Evolutionary conservation across 129 eudicot genomes (phyloP).

Genomic region (Arctium lappa): DNA sequence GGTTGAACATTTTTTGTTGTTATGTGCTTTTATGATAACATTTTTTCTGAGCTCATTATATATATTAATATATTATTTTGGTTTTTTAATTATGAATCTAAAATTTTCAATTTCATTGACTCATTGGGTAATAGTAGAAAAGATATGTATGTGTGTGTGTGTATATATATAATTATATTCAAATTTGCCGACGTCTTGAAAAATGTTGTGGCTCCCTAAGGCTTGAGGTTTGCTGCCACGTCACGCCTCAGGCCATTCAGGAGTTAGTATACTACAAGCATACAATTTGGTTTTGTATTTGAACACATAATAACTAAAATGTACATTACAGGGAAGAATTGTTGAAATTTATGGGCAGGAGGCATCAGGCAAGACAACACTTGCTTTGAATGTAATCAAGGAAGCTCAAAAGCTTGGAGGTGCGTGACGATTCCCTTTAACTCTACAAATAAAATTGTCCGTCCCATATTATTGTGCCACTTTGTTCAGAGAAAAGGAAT

Average conservation of each 20-base stretch:
- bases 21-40: too few relatives aligned
- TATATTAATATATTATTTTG: too few relatives aligned
- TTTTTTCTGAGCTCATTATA: too few relatives aligned
- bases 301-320: constrained; percentile 2
- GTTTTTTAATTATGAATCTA: too few relatives aligned
- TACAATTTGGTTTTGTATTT: background rate
- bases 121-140: too few relatives aligned
- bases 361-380: constrained; percentile 97
- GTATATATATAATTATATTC: too few relatives aligned
- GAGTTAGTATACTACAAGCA: too few relatives aligned
- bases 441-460: background rate
- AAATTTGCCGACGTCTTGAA: too few relatives aligned
- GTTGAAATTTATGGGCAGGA: constrained; percentile 93
- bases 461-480: background rate
- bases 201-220: background rate
- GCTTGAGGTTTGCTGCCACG: background rate
- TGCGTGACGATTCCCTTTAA: constrained; percentile 17
- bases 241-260: background rate
- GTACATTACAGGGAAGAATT: constrained; percentile 79
- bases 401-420: constrained; percentile 99
- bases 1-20: too few relatives aligned
- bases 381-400: constrained; percentile 84
- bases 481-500: background rate
- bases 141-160: too few relatives aligned
- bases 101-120: too few relatives aligned